Base-by-base conservation (phyloP, 208 protist genomes). In the Porcisia hertigi region DNA sequence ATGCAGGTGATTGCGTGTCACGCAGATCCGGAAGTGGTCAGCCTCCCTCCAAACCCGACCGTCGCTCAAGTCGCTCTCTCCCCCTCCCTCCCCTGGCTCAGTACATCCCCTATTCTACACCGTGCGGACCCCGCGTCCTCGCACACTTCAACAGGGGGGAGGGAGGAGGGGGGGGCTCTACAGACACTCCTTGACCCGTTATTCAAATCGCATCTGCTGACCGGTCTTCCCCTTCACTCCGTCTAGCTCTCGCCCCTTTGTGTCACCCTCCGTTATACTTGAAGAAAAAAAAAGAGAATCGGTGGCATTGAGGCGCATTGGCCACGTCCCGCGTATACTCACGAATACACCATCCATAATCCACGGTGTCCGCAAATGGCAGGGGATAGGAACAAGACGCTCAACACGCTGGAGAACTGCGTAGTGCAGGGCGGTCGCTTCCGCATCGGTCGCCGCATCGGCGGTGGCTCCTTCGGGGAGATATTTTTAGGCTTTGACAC, bases 371-470 rank as follows among this genome's bases (percentile, higher is more conserved):
- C n/a, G 6, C 8, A 23, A 60, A 82, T 82, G 72, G 67, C 45
- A 1, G 77, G 64, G 7, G 36, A 49, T 41, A 82, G 77, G 41
- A 66, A 59, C 45, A 82, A 82, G 47, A 57, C 25, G 64, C 63
- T 58, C 30, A 73, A 65, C 58, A 34, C 63, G 18, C 52, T 82
- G 65, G 77, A 82, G 77, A 82, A 77, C 67, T 77, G 72, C 52
- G 1, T 82, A n/a, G 77, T 82, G 77, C 77, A 59, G 72, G 74
- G 63, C 7, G 78, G 71, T 67, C 99, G 98, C 73, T 99, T 98
- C 84, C 83, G 96, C 57, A 88, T 99, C 55, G 97, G 93, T 36
- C 88, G 97, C 63, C 99, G 99, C 91, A 99, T 99, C 83, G 99
- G 99, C 49, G 86, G 86, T 49, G 99, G 99, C 20, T 94, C 88